Evolutionary conservation across 2,329 filamentous ascomycete genomes (phyloP), one percentile per base, ranked within the genome.

Genomic region (Fusarium compactum): DNA sequence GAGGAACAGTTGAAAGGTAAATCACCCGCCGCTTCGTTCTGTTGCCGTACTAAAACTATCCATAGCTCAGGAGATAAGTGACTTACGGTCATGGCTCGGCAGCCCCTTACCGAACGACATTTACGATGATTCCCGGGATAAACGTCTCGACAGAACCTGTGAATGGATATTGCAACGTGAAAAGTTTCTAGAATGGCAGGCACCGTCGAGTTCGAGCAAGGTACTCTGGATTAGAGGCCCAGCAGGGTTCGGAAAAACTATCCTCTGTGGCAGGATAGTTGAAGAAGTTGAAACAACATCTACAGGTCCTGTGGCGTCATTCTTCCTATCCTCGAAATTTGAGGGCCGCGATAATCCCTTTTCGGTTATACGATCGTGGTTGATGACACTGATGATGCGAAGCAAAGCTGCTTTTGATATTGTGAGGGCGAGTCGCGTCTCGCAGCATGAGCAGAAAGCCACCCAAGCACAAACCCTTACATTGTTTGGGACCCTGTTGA

Each of bases 191-290:
- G 7, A 62, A 11, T 62, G 59, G 59, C 20, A 24, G 3, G 7
- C 2, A 2, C n/a, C 38, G 0, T 20, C 40, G 0, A 6, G 9
- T 1, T 20, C 30, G 2, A 11, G 10, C 16, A 74, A 70, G 12
- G 0, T 79, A 3, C 60, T 81, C 1, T 81, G 80, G 79, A 72
- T 80, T 16, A 65, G 77, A 40, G 78, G 77, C 1, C 65, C 69
- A 24, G 58, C 69, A 1, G 74, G 79, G 0, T 80, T 77, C 40
- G 79, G 78, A 0, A 81, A 81, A 52, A 81, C 78, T 0, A 50
- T 79, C 1, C 66, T 81, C 2, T 78, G 77, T 53, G 67, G 79
- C 5, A 74, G 54, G 8, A 24, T 81, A 0, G 56, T 79, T 2
- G 41, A 80, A 30, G 45, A 78, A 25, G 38, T 80, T 1, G 48